Evolutionary conservation across 1,284 basidiomycete species (phyloP), one percentile per base, ranked within the genome.

Genomic region (Cutaneotrichosporon sp.): DNA sequence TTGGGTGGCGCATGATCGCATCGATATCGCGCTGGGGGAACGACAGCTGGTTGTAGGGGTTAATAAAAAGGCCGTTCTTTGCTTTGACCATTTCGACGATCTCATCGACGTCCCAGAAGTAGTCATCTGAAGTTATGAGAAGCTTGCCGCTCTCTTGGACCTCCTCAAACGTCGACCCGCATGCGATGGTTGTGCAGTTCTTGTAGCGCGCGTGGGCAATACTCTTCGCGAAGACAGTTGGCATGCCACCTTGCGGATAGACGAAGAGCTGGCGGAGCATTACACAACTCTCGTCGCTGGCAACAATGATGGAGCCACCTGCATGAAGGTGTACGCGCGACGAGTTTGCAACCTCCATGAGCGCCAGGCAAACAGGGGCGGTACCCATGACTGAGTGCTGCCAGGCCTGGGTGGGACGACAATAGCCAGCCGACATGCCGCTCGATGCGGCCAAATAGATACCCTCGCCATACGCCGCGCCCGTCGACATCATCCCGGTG

Each of bases 21-120:
- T 38, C 6, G 14, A 55, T 29, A 49, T 55, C 54, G 22, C 9
- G 20, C 12, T 39, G 49, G 3, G 33, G 27, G 16, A 55, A 57
- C 2, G 55, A 50, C 4, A 39, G 43, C 11, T 52, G 47, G 22
- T 45, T 57, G 43, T 49, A 49, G n/a, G 43, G 47, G 29, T 47
- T 52, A 44, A 57, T 52, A 29, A 48, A 35, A 3, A 49, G 51
- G 19, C 55, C 55, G 16, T 46, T 39, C 39, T 48, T 44, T 14
- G 24, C 37, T 33, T 50, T 20, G 17, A 55, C 27, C 22, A 38
- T 44, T 16, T 12, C 33, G 8, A 55, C 49, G 1, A 51, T 25
- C 54, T 55, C 54, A 7, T 55, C 49, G 24, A 55, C 51, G 39
- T 55, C 54, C 49, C 49, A 51, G 29, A 55, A 55, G 45, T 51